Base-by-base conservation (phyloP, 2,329 filamentous ascomycete species). In the Cladosporium sp. region DNA sequence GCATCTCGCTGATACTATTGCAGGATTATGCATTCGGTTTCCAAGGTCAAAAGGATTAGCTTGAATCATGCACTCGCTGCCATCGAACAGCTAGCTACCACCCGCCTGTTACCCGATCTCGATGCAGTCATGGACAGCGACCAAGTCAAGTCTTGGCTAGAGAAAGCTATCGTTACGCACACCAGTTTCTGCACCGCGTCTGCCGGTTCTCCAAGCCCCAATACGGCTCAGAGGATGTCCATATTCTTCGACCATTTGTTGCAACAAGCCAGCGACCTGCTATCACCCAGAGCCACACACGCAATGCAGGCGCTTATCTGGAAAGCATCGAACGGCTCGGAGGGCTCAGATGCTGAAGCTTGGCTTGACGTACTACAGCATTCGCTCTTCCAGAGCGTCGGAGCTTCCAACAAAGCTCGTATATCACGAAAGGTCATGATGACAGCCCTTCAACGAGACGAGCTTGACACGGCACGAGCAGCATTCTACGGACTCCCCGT, bases 291-390 rank as follows among this genome's bases (percentile, higher is more conserved):
- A 67, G 87, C 88, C 6, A 87, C 90, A 14, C 86, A 88, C 67
- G 88, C 89, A 36, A 85, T 86, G 7, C 89, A 91, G 70, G 90
- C 87, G 36, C 76, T 97, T 3, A 79, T 97, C 3, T 97, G 93
- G 92, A 95, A 92, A 77, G 85, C 64, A 4, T 66, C 67, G 10
- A 65, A 58, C 5, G 54, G 49, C 11, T 25, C 65, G 6, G 48
- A 63, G n/a, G 57, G 46, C 11, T 25, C 36, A 23, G 28, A 46
- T 13, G 65, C 63, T 11, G 26, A 67, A 14, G 26, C 39, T 30
- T 97, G 92, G 92, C 96, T 91, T 71, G 82, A 77, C 8, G 74
- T 92, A 21, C 88, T 90, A 0, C 80, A 90, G 14, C 89, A 93
- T 72, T 75, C 80, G 0, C 72, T 91, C 0, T 93, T 97, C 69